phyloP scores from a whole-genome alignment of 2,329 filamentous ascomycete genomes.

The Microascus cirrosus region DNA sequence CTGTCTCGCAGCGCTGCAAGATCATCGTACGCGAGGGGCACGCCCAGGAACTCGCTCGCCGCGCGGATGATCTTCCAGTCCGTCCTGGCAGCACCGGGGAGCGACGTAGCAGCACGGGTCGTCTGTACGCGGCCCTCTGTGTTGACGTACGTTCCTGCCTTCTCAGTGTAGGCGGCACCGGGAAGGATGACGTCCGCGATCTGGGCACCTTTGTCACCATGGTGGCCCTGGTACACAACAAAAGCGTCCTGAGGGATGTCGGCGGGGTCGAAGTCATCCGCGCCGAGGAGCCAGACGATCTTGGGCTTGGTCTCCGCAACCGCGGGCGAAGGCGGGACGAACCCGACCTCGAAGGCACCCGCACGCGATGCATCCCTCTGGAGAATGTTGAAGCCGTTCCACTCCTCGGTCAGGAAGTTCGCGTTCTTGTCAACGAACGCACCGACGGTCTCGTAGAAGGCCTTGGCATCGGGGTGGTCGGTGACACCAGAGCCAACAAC shows the following conservation, averaged over 20 bases:
- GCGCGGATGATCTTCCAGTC: slow-evolving; percentile 99
- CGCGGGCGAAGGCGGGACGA: slow-evolving; percentile 70
- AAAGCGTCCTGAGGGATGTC: slow-evolving; percentile 95
- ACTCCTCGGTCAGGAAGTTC: slow-evolving; percentile 80
- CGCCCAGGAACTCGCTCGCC: slow-evolving; percentile 79
- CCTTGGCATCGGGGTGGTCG: slow-evolving; percentile 83
- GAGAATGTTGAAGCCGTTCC: slow-evolving; percentile 96
- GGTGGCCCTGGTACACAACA: slow-evolving; percentile 95
- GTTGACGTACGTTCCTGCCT: slow-evolving; percentile 92
- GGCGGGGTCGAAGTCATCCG: slow-evolving; percentile 74
- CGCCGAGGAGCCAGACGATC: slow-evolving; percentile 92
- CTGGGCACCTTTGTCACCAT: slow-evolving; percentile 87
- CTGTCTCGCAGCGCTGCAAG: slow-evolving; percentile 80
- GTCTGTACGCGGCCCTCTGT: slow-evolving; percentile 95
- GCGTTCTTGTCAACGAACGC: slow-evolving; percentile 87
- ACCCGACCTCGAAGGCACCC: slow-evolving; percentile 92
- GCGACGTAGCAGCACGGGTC: slow-evolving; percentile 76
- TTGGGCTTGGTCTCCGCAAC: slow-evolving; percentile 83
- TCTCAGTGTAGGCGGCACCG: slow-evolving; percentile 93
- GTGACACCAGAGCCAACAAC: slow-evolving; percentile 86
- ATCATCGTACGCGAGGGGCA: slow-evolving; percentile 84
- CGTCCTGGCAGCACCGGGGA: slow-evolving; percentile 81
- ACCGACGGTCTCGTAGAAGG: slow-evolving; percentile 85
- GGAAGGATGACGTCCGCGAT: slow-evolving; percentile 90
- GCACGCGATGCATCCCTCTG: slow-evolving; percentile 87